Evolutionary conservation across 2,329 filamentous ascomycete species (phyloP).

Genomic region (Ophiostoma montium): DNA sequence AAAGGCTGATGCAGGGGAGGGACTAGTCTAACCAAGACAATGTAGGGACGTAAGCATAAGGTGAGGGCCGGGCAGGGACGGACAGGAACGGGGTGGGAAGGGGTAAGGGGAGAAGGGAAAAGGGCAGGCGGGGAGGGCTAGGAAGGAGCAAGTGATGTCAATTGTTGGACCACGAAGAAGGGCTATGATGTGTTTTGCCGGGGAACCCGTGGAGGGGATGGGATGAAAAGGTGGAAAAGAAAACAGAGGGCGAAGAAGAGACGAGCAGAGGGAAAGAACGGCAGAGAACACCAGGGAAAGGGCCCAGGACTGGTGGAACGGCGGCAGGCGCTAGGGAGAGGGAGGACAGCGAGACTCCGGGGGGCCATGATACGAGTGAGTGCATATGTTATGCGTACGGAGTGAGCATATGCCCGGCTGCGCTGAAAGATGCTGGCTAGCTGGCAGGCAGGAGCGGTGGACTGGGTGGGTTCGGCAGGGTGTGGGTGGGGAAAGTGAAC

Average conservation of each 20-base stretch:
- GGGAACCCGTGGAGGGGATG: background rate
- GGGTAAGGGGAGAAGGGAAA: background rate
- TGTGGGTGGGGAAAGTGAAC: too few species aligned
- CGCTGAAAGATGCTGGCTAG: background rate
- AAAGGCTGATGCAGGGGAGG: conserved; percentile 1
- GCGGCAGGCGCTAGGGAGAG: background rate
- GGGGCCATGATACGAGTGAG: background rate
- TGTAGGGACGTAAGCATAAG: background rate
- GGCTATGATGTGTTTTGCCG: background rate
- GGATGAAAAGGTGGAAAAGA: background rate
- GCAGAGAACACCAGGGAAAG: conserved; percentile 1
- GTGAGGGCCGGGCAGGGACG: background rate
- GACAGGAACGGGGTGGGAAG: background rate
- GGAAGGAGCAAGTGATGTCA: background rate
- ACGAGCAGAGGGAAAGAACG: background rate
- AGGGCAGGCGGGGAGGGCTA: too few species aligned
- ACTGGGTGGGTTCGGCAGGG: background rate
- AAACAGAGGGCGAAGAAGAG: conserved; percentile 13
- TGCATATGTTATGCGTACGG: too few species aligned
- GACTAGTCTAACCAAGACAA: background rate
- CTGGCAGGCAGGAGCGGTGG: background rate
- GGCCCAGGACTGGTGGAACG: background rate
- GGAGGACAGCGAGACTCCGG: too few species aligned
- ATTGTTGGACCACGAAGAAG: background rate
- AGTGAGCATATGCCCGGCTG: background rate